Evolutionary conservation across 176 grass and related monocot species (phyloP), one percentile per base, ranked within the genome.

Genomic region (Alopecurus myosuroides): DNA sequence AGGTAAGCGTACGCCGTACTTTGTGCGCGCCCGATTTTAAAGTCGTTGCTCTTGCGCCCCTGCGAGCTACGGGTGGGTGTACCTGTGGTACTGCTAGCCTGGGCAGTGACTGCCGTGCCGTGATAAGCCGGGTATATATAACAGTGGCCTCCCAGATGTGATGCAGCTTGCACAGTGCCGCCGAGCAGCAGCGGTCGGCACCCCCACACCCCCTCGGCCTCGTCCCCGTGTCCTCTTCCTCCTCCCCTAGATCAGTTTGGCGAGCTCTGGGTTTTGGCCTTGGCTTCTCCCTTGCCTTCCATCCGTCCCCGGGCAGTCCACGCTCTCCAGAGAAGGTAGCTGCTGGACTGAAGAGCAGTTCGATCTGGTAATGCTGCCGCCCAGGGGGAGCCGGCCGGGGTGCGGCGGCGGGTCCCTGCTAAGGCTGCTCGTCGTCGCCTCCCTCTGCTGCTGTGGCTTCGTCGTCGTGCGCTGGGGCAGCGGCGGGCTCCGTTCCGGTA

Each of bases 1-100:
- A 44, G 62, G 71, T 82, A 70, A 85, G 18, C 29, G 53, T 65
- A 40, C 6, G 18, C 31, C 71, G 70, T 77, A 84, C 74, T 82
- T 74, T 90, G 79, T 74, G 88, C 55, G 17, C 28, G 52, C 28
- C 36, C 42, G 74, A 1, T 72, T 55, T 70, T 89, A 77, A 85
- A 82, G 10, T 35, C n/a, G n/a, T n/a, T n/a, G n/a, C n/a, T n/a
- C n/a, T n/a, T 34, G 28, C 58, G 12, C 26, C 58, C 17, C 7
- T 28, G 23, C 39, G 11, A 22, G 30, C 29, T 51, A 9, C 29
- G 29, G 61, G 61, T 65, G 3, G n/a, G 53, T 57, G 23, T n/a
- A n/a, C n/a, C n/a, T n/a, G n/a, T n/a, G n/a, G n/a, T n/a, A n/a
- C n/a, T n/a, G n/a, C n/a, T 52, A 52, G 19, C 46, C 46, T 49